Evolutionary conservation across 2,329 filamentous ascomycete species (phyloP).

Genomic region (Fusarium sp.): DNA sequence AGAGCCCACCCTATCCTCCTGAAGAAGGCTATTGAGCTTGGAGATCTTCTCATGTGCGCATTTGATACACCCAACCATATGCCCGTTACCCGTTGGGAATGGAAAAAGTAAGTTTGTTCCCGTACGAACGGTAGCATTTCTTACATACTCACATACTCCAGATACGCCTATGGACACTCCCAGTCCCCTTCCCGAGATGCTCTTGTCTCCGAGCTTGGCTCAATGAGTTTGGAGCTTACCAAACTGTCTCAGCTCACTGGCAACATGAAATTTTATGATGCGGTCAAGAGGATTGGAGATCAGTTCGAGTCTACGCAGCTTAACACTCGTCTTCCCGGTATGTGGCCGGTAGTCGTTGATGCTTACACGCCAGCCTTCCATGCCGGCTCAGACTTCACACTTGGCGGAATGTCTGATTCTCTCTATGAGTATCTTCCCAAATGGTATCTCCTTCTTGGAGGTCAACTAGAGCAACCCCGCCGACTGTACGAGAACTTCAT

Average conservation of each 20-base stretch:
- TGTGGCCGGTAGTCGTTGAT: conserved; percentile 72
- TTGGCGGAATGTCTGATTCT: conserved; percentile 70
- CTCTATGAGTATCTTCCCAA: conserved; percentile 76
- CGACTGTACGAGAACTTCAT: conserved; percentile 56
- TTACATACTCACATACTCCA: conserved; percentile 31
- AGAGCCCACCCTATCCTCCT: conserved; percentile 63
- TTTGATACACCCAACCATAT: conserved; percentile 77
- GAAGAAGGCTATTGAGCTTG: conserved; percentile 72
- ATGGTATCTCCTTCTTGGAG: conserved; percentile 75
- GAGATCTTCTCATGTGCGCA: conserved; percentile 71
- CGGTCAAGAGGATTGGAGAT: conserved; percentile 68
- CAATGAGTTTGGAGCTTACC: conserved; percentile 72
- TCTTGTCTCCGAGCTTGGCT: conserved; percentile 58
- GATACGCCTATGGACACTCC: conserved; percentile 44
- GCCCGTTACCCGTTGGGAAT: conserved; percentile 58
- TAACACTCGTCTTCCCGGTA: conserved; percentile 69
- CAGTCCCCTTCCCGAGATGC: conserved; percentile 43
- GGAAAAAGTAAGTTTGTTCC: conserved; percentile 45
- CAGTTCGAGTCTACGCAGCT: conserved; percentile 66
- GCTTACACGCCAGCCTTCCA: conserved; percentile 48
- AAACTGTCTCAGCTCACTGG: conserved; percentile 74
- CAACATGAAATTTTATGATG: conserved; percentile 72
- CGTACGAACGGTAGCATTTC: neutral
- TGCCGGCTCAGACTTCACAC: conserved; percentile 62
- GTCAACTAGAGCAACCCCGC: conserved; percentile 55